These are phyloP conservation scores for Neoascochyta sp. DNA, from an alignment of 2,329 filamentous ascomycete genomes.

Conservation along the genomic window DNA sequence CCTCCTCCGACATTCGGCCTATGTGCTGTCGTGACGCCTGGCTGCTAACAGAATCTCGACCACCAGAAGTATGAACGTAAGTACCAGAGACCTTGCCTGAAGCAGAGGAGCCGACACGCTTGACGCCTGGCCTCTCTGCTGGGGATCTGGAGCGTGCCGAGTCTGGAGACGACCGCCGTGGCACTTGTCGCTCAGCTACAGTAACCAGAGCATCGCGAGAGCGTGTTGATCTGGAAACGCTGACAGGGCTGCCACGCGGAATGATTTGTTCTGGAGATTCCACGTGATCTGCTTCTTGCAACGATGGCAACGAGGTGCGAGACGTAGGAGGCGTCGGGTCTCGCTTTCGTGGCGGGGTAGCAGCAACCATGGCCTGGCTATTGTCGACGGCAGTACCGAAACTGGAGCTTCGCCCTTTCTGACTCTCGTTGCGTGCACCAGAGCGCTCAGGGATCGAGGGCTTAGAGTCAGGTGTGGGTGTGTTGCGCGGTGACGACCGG, in stretches of 20 bases:
- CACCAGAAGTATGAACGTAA: no score
- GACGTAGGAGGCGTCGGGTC: conserved; percentile 19
- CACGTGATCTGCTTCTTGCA: conserved; percentile 30
- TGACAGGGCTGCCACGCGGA: conserved; percentile 4
- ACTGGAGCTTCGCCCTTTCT: conserved; percentile 10
- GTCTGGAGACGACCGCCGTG: conserved; percentile 22
- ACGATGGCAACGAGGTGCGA: conserved; percentile 22
- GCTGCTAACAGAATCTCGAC: no score
- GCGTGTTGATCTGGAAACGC: conserved; percentile 5
- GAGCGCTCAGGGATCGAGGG: conserved; percentile 18
- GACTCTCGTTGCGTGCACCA: conserved; percentile 17
- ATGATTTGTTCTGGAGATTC: no score
- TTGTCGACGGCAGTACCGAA: conserved; percentile 5
- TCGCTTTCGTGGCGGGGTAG: conserved; percentile 17
- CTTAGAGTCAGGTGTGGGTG: conserved; percentile 26
- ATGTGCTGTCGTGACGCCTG: conserved; percentile 27
- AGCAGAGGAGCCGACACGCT: conserved; percentile 31
- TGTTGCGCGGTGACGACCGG: conserved; percentile 24
- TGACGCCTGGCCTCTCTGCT: conserved; percentile 28
- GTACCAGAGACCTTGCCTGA: no score
- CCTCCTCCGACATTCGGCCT: conserved; percentile 38
- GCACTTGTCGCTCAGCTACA: conserved; percentile 16
- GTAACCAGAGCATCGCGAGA: conserved; percentile 17
- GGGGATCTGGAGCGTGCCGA: conserved; percentile 19
- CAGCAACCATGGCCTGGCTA: conserved; percentile 4